A percentile compares a stretch with the other conserved stretches of the same genome.
These are phyloP conservation scores for Pueraria montana DNA, from an alignment of 306 rosid species.

Conservation along the genomic window DNA sequence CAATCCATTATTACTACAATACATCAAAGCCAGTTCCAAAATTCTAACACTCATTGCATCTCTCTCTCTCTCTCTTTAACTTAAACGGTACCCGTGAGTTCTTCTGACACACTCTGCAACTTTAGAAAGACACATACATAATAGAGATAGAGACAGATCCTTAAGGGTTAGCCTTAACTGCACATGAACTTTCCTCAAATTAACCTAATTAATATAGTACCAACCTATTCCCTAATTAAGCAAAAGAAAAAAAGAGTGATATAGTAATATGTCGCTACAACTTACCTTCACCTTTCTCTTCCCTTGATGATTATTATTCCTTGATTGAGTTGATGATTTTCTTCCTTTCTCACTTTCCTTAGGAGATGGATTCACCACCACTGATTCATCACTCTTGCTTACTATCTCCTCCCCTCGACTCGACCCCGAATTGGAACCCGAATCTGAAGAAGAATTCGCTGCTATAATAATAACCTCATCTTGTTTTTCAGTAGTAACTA, in stretches of 20 bases:
- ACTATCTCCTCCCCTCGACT: conserved; percentile 62
- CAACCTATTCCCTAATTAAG: neutral
- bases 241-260: neutral
- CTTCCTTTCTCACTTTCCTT: conserved; percentile 59
- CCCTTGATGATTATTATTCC: conserved; percentile 68
- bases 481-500: neutral
- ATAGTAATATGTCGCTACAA: neutral
- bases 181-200: conserved; percentile 34
- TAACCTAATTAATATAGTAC: conserved; percentile 8
- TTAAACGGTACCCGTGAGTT: conserved; percentile 56
- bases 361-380: conserved; percentile 35
- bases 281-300: conserved; percentile 88
- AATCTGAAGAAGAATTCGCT: conserved; percentile 55
- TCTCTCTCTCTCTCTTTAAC: conserved; percentile 12
- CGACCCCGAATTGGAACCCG: conserved; percentile 44
- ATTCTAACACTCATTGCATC: neutral
- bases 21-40: conserved; percentile 10
- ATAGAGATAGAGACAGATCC: conserved; percentile 48
- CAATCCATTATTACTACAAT: neutral
- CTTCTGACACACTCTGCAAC: conserved; percentile 33
- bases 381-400: conserved; percentile 60
- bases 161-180: conserved; percentile 16
- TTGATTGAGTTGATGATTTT: conserved; percentile 67
- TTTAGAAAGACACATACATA: conserved; percentile 37
- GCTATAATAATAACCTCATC: conserved; percentile 47